Conservation (phyloP, 495 filamentous ascomycete species). For the Aspergillus bridgeri region DNA sequence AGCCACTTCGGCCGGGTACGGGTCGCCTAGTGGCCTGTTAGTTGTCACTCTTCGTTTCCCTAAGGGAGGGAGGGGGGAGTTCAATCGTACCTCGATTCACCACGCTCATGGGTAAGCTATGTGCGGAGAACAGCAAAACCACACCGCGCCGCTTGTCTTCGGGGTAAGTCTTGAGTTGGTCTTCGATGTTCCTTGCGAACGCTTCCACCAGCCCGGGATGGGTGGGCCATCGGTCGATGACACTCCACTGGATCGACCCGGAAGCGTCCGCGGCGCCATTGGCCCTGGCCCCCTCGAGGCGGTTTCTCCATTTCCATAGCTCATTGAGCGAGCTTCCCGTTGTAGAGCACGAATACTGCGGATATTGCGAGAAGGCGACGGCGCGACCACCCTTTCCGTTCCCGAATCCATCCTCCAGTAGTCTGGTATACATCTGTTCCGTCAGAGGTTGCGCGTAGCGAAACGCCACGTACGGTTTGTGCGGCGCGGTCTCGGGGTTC, state of each 20-base stretch:
- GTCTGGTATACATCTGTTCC: conserved; percentile 79
- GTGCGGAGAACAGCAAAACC: conserved; percentile 89
- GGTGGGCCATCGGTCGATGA: conserved; percentile 95
- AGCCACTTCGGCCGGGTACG: conserved; percentile 94
- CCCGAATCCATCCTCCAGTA: conserved; percentile 87
- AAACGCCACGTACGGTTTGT: conserved; percentile 99
- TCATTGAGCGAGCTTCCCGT: conserved; percentile 96
- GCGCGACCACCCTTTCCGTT: conserved; percentile 82
- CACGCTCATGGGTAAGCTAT: conserved; percentile 94
- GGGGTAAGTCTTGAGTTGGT: conserved; percentile 76
- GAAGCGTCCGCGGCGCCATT: conserved; percentile 45
- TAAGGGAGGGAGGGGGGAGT: too few relatives aligned
- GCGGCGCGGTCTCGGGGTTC: conserved; percentile 89
- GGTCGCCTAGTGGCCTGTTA: conserved; percentile 59
- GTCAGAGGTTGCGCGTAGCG: conserved; percentile 93
- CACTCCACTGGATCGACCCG: conserved; percentile 88
- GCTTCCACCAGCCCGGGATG: conserved; percentile 89
- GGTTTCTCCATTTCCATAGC: conserved; percentile 91
- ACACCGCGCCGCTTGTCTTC: conserved; percentile 72
- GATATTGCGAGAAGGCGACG: conserved; percentile 97
- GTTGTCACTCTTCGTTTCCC: conserved; percentile 17
- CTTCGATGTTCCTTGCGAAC: conserved; percentile 86
- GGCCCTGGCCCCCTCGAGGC: conserved; percentile 73
- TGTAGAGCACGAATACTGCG: conserved; percentile 98
- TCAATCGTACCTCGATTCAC: conserved; percentile 72